These are phyloP conservation scores for Metarhizium guizhouense DNA, from an alignment of 2,329 filamentous ascomycete species.

Conservation along the genomic window DNA sequence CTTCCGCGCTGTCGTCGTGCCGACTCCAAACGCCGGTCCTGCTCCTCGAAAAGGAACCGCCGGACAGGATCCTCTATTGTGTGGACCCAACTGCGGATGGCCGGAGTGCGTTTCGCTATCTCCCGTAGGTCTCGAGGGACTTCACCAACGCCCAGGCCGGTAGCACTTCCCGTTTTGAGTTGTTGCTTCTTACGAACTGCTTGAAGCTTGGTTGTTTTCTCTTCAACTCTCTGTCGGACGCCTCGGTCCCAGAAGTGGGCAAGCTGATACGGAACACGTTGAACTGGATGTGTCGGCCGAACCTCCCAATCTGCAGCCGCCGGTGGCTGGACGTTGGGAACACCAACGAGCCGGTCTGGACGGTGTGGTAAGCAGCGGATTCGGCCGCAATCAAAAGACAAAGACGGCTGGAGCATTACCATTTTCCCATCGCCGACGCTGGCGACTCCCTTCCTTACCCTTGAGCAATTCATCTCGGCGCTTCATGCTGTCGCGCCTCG, in stretches of 20 bases:
- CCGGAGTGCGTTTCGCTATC: slow-evolving; percentile 70
- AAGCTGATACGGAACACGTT: slow-evolving; percentile 78
- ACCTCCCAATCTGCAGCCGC: slow-evolving; percentile 75
- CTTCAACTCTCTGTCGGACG: slow-evolving; percentile 40
- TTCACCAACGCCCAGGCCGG: slow-evolving; percentile 37
- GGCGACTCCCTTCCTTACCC: slow-evolving; percentile 82
- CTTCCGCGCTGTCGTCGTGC: slow-evolving; percentile 16
- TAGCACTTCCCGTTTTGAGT: slow-evolving; percentile 30
- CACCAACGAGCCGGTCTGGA: slow-evolving; percentile 73
- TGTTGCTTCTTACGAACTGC: slow-evolving; percentile 37
- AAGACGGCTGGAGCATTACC: slow-evolving; percentile 36
- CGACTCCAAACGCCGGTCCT: slow-evolving; percentile 4
- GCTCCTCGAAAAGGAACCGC: slow-evolving; percentile 55
- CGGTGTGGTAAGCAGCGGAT: background rate
- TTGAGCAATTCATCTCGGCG: slow-evolving; percentile 70
- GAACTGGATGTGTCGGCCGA: slow-evolving; percentile 69
- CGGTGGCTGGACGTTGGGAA: slow-evolving; percentile 79
- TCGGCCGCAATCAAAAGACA: background rate
- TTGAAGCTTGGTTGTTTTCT: slow-evolving; percentile 31
- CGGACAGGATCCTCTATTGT: slow-evolving; percentile 80
- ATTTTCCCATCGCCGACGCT: slow-evolving; percentile 90
- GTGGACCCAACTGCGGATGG: slow-evolving; percentile 70
- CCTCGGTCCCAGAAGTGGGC: slow-evolving; percentile 72
- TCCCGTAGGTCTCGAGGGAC: slow-evolving; percentile 75
- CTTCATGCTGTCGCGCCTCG: slow-evolving; percentile 44